phyloP scores from a whole-genome alignment of 2,329 filamentous ascomycete species.

The Colletotrichum lentis region DNA sequence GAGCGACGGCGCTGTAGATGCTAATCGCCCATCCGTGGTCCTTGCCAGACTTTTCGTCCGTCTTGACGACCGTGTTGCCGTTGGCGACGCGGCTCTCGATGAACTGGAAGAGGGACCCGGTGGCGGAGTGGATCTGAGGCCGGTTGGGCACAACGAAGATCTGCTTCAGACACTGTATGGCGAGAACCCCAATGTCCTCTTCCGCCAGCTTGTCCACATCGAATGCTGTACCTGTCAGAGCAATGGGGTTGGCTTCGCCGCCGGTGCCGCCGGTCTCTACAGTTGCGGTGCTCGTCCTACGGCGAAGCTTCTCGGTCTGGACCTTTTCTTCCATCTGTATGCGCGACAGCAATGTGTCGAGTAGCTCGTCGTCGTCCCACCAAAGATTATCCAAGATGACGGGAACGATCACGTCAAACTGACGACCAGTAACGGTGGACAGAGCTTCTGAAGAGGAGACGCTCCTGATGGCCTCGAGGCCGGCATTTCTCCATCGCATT shows the following conservation, averaged over 20 bases:
- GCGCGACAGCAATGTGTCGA: conserved; percentile 73
- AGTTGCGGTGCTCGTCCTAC: conserved; percentile 82
- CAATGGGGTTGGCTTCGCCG: conserved; percentile 71
- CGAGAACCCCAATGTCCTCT: conserved; percentile 84
- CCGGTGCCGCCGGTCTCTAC: conserved; percentile 74
- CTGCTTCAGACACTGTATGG: conserved; percentile 84
- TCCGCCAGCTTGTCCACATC: conserved; percentile 92
- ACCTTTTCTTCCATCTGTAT: conserved; percentile 73
- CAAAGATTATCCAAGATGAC: conserved; percentile 88
- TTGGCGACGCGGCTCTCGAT: conserved; percentile 68
- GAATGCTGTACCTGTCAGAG: conserved; percentile 80
- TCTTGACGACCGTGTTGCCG: conserved; percentile 62
- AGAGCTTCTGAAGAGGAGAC: conserved; percentile 83
- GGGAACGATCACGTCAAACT: conserved; percentile 81
- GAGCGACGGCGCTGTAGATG: conserved; percentile 79
- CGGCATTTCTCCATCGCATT: conserved; percentile 79
- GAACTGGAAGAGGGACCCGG: conserved; percentile 76
- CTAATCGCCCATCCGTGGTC: conserved; percentile 80
- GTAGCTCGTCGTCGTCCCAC: conserved; percentile 73
- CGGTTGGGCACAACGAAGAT: conserved; percentile 86
- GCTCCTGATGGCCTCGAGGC: conserved; percentile 80
- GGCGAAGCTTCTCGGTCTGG: conserved; percentile 70
- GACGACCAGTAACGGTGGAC: conserved; percentile 75
- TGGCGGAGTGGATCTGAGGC: conserved; percentile 81
- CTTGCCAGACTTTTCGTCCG: conserved; percentile 51